A percentile compares a stretch with the other conserved stretches of the same genome.
Evolutionary conservation across 495 filamentous ascomycete species (phyloP).

Genomic region (Penicillium lagena): DNA sequence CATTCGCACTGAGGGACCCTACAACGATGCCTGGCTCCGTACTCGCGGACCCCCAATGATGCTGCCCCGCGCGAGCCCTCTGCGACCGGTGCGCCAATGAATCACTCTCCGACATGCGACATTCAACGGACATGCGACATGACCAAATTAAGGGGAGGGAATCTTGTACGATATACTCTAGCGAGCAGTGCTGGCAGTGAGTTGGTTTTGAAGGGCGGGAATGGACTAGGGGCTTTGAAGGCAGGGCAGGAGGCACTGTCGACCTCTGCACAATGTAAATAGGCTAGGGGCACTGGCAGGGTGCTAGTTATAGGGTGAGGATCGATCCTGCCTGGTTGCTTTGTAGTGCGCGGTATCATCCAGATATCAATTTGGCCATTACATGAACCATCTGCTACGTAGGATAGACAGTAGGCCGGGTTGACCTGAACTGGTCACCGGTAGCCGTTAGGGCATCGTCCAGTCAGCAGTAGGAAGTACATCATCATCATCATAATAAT

Average conservation of each 20-base stretch:
- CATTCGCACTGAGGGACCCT: constrained; percentile 73
- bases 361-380: too few species aligned
- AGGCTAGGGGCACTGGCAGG: not conserved
- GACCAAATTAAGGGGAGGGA: constrained; percentile 14
- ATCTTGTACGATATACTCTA: constrained; percentile 32
- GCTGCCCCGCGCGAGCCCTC: constrained; percentile 36
- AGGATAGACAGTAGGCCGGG: too few species aligned
- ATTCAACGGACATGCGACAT: constrained; percentile 16
- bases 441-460: too few species aligned
- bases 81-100: constrained; percentile 32
- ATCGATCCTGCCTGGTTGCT: not conserved
- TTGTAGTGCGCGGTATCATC: not conserved
- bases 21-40: constrained; percentile 43
- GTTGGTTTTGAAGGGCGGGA: not conserved
- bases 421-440: too few species aligned
- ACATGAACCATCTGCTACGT: too few species aligned
- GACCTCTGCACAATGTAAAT: not conserved
- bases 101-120: not conserved
- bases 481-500: too few species aligned
- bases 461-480: too few species aligned
- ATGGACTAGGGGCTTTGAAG: not conserved
- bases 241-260: not conserved
- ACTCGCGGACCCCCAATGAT: constrained; percentile 42
- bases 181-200: constrained; percentile 9
- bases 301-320: not conserved